Evolutionary conservation across 2,329 filamentous ascomycete species (phyloP).

Genomic region (Bisporella sp.): DNA sequence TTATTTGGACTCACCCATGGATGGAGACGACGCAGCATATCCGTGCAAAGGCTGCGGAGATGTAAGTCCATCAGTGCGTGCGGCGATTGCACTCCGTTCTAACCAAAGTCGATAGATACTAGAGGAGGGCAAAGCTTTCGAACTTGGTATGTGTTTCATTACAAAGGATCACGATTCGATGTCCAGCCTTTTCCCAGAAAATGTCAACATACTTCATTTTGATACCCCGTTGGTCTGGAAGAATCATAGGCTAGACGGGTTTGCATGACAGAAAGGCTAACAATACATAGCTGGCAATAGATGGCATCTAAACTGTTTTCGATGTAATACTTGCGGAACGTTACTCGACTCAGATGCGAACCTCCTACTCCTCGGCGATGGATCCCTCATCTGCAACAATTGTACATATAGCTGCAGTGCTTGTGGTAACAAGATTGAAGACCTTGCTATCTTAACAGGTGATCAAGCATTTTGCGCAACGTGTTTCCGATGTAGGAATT

Average conservation of each 20-base stretch:
- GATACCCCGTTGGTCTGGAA: too few relatives aligned
- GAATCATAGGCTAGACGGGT: too few relatives aligned
- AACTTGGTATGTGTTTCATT: conserved; percentile 63
- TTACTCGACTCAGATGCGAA: conserved; percentile 98
- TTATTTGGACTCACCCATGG: conserved; percentile 47
- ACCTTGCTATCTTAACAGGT: conserved; percentile 92
- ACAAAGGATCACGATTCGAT: background rate
- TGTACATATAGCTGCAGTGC: conserved; percentile 98
- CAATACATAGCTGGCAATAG: conserved; percentile 71
- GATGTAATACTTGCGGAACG: conserved; percentile 91
- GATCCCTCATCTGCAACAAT: conserved; percentile 97
- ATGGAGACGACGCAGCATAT: conserved; percentile 72
- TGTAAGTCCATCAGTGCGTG: conserved; percentile 43
- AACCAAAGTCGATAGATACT: conserved; percentile 61
- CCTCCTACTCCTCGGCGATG: conserved; percentile 91
- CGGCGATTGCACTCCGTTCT: conserved; percentile 9
- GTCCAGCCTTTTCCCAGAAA: too few relatives aligned
- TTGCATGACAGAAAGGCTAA: too few relatives aligned
- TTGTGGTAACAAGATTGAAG: conserved; percentile 96
- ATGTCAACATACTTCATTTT: too few relatives aligned
- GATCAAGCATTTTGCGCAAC: conserved; percentile 97
- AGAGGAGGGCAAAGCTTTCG: conserved; percentile 97
- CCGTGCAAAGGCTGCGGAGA: conserved; percentile 92
- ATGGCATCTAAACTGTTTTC: conserved; percentile 99
- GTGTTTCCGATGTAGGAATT: conserved; percentile 96